Percentiles rank a stretch among this genome's conserved stretches.
These are phyloP conservation scores for Globisporangium recalcitrans DNA, from an alignment of 352 stramenopile species.

Conservation along the genomic window DNA sequence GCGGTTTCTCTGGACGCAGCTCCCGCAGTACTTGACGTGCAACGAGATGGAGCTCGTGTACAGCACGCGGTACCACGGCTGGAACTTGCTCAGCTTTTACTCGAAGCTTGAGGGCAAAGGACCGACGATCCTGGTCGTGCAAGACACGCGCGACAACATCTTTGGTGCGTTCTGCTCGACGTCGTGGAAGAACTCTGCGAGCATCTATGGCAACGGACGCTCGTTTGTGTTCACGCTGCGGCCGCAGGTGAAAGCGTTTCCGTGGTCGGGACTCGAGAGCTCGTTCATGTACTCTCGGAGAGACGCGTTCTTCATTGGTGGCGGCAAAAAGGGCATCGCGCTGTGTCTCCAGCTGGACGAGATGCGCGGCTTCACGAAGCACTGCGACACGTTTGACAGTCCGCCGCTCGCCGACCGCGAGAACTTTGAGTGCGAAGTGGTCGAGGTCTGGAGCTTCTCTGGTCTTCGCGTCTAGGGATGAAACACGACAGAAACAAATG, in stretches of 20 bases:
- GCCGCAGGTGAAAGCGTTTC: conserved; percentile 44
- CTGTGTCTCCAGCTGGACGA: conserved; percentile 71
- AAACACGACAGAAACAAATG: not conserved
- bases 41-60: conserved; percentile 72
- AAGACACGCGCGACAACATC: conserved; percentile 64
- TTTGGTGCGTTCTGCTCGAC: conserved; percentile 72
- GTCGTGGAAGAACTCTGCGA: conserved; percentile 45
- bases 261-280: conserved; percentile 58
- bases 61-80: conserved; percentile 57
- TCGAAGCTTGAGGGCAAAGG: conserved; percentile 49
- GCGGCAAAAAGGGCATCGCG: conserved; percentile 60
- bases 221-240: conserved; percentile 73
- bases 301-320: conserved; percentile 58
- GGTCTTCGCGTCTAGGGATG: conserved; percentile 50
- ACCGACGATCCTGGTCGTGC: conserved; percentile 58
- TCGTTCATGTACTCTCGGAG: conserved; percentile 66
- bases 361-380: conserved; percentile 56
- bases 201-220: conserved; percentile 71
- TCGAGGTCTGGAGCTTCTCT: conserved; percentile 74
- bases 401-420: conserved; percentile 41
- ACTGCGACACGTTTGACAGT: conserved; percentile 62
- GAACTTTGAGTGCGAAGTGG: conserved; percentile 52
- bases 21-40: conserved; percentile 57
- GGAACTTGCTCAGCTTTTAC: conserved; percentile 71
- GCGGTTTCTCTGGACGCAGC: conserved; percentile 52